phyloP scores from a whole-genome alignment of 805 yeast species.

The Hanseniaspora valbyensis region DNA sequence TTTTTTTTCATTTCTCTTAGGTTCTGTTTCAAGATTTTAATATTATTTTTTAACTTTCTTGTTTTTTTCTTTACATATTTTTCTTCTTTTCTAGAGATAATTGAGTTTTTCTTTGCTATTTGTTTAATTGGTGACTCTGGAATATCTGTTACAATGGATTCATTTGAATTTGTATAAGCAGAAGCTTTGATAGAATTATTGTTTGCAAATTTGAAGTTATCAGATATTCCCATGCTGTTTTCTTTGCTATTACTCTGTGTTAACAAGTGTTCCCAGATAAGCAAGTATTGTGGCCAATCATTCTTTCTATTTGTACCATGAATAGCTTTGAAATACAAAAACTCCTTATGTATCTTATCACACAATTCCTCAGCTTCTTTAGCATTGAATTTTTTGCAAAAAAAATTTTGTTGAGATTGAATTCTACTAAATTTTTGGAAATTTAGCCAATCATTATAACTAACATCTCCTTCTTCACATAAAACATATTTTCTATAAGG shows the following conservation, averaged over 20 bases:
- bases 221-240: not conserved
- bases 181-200: too few relatives aligned
- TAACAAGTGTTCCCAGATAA: not conserved
- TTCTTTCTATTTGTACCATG: not conserved
- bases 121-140: too few relatives aligned
- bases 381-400: not conserved
- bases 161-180: too few relatives aligned
- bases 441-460: not conserved
- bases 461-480: not conserved
- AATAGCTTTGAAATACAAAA: not conserved
- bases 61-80: not conserved
- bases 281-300: not conserved
- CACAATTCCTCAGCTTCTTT: not conserved
- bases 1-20: not conserved
- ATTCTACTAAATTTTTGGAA: constrained; percentile 1
- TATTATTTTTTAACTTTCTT: not conserved
- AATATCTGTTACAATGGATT: too few relatives aligned
- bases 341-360: not conserved
- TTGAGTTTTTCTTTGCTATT: not conserved
- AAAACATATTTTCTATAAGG: not conserved
- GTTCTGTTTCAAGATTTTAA: too few relatives aligned
- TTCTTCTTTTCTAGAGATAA: not conserved
- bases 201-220: too few relatives aligned
- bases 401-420: not conserved
- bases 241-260: not conserved